A percentile compares a stretch with the other conserved stretches of the same genome.
These are phyloP conservation scores for Ophiognomonia clavigignenti-juglandacearum DNA, from an alignment of 2,329 filamentous ascomycete species.

Conservation along the genomic window DNA sequence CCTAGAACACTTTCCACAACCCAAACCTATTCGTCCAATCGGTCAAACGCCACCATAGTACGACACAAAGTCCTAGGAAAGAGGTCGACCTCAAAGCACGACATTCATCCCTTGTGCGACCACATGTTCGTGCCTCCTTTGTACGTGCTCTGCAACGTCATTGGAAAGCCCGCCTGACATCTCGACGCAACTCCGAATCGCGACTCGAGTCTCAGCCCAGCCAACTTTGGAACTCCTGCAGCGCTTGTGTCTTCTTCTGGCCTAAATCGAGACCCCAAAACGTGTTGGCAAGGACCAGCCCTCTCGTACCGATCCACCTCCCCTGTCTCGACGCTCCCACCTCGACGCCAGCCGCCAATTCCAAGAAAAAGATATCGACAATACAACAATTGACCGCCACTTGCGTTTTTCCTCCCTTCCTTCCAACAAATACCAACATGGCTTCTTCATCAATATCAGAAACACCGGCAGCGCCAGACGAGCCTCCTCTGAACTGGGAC, in stretches of 20 bases:
- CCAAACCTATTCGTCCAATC: too few relatives aligned
- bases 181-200: not conserved
- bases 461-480: slow-evolving; percentile 11
- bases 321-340: slow-evolving; percentile 3
- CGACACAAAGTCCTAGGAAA: too few relatives aligned
- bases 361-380: slow-evolving; percentile 1
- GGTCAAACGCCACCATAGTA: too few relatives aligned
- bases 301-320: slow-evolving; percentile 1
- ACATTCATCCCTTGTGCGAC: not conserved
- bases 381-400: slow-evolving; percentile 5
- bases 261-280: not conserved
- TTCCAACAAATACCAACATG: slow-evolving; percentile 5
- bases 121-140: not conserved
- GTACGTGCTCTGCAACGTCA: not conserved
- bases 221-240: not conserved
- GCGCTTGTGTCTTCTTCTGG: not conserved
- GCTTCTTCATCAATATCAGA: slow-evolving; percentile 12
- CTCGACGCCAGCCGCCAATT: slow-evolving; percentile 10
- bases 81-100: too few relatives aligned
- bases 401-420: not conserved
- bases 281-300: not conserved
- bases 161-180: not conserved
- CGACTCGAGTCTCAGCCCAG: not conserved
- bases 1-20: too few relatives aligned
- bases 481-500: slow-evolving; percentile 1